Evolutionary conservation across 2,329 filamentous ascomycete genomes (phyloP).

Genomic region (Pseudocercospora pini-densiflorae): DNA sequence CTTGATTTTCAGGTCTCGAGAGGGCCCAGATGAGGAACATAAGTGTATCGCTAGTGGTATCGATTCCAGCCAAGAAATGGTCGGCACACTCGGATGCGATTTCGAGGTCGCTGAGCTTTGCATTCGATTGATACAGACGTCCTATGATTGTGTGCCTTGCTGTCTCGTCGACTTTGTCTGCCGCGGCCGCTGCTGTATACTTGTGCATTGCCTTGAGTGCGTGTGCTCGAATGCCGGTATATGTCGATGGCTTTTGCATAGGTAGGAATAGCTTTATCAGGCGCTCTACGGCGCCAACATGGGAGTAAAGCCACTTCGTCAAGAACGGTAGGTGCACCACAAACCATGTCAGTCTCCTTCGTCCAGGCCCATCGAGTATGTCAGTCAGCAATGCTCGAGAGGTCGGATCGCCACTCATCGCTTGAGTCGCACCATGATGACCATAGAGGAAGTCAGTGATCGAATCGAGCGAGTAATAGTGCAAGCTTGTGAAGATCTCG

Average conservation of each 20-base stretch:
- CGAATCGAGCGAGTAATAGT: constrained; percentile 59
- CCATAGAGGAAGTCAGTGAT: constrained; percentile 60
- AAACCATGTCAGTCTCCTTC: constrained; percentile 56
- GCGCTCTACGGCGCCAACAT: constrained; percentile 44
- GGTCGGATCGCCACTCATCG: constrained; percentile 44
- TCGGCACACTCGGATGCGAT: constrained; percentile 60
- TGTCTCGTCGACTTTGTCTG: constrained; percentile 26
- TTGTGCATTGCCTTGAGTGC: constrained; percentile 40
- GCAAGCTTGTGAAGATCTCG: constrained; percentile 56
- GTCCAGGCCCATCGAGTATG: constrained; percentile 51
- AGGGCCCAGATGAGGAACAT: constrained; percentile 58
- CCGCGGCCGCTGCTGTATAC: constrained; percentile 35
- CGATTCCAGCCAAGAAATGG: constrained; percentile 58
- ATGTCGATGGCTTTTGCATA: constrained; percentile 56
- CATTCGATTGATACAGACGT: constrained; percentile 41
- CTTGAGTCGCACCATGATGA: constrained; percentile 49
- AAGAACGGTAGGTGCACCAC: constrained; percentile 51
- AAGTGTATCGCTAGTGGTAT: constrained; percentile 58
- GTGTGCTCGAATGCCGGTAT: constrained; percentile 56
- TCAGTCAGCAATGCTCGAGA: constrained; percentile 53
- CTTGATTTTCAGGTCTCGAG: constrained; percentile 48
- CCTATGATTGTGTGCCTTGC: constrained; percentile 44
- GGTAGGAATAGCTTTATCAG: constrained; percentile 50
- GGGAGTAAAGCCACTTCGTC: constrained; percentile 56
- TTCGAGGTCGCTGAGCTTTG: constrained; percentile 48